A percentile compares a stretch with the other conserved stretches of the same genome.
Conservation (phyloP, 108 stramenopile species). For the Schizochytrium sp. region DNA sequence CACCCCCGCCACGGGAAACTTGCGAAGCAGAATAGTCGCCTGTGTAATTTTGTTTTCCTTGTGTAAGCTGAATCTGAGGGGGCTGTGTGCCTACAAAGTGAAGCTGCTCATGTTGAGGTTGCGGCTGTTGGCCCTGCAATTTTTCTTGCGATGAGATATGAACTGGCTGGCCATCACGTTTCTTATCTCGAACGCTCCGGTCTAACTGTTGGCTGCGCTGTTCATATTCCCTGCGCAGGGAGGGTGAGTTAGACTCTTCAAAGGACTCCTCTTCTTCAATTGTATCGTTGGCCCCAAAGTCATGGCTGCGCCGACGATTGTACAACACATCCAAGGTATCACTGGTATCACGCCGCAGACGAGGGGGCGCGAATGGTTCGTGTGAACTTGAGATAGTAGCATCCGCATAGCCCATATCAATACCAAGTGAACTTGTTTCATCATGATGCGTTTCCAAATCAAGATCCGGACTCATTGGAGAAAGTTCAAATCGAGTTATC, state of each 20-base stretch:
- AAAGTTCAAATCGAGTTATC: neutral
- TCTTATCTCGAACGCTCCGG: too few relatives aligned
- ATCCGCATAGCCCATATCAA: slow-evolving; percentile 28
- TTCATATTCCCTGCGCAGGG: too few relatives aligned
- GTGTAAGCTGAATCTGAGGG: too few relatives aligned
- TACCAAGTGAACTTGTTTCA: neutral
- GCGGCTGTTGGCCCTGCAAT: neutral
- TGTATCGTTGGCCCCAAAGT: neutral
- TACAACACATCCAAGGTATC: neutral
- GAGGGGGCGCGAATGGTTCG: neutral
- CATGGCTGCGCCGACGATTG: neutral
- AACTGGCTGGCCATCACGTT: neutral
- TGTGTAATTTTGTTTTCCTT: too few relatives aligned
- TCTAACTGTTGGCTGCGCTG: too few relatives aligned
- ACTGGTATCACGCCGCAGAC: neutral
- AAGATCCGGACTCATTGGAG: neutral
- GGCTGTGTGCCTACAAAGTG: too few relatives aligned
- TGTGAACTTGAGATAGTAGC: neutral
- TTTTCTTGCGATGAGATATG: neutral
- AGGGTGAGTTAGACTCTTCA: neutral
- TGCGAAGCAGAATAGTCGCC: too few relatives aligned
- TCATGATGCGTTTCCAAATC: neutral
- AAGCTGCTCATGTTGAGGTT: neutral
- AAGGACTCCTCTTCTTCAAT: slow-evolving; percentile 17
- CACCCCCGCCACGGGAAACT: too few relatives aligned